Conservation (phyloP, 371 early-diverging fungal species). For the Apophysomyces elegans region DNA sequence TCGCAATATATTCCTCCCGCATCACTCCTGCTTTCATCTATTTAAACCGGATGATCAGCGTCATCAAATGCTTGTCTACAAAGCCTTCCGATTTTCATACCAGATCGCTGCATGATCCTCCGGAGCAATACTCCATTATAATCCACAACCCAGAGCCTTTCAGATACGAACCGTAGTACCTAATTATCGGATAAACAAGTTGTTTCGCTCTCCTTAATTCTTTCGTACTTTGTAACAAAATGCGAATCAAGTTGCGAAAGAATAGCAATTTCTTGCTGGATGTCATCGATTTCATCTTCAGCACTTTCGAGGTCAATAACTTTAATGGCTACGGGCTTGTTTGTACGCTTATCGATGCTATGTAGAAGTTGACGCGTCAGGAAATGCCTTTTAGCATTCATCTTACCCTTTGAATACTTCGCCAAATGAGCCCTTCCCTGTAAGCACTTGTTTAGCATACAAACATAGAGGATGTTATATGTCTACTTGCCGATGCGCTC, state of each 20-base stretch:
- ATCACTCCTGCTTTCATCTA: conserved; percentile 85
- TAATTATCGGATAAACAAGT: conserved; percentile 27
- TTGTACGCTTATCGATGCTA: conserved; percentile 77
- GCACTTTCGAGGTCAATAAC: conserved; percentile 92
- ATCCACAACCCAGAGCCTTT: conserved; percentile 91
- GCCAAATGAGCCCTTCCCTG: conserved; percentile 90
- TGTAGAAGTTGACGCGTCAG: conserved; percentile 12
- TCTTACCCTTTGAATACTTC: conserved; percentile 90
- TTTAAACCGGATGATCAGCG: background rate
- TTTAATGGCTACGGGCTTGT: conserved; percentile 89
- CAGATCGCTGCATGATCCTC: conserved; percentile 92
- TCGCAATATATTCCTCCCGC: conserved; percentile 89
- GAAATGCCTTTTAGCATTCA: background rate
- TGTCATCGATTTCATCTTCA: conserved; percentile 98
- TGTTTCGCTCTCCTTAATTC: background rate
- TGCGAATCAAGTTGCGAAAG: conserved; percentile 93
- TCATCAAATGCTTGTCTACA: background rate
- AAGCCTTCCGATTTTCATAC: conserved; percentile 35
- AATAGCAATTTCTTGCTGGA: conserved; percentile 96
- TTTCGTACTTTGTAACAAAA: conserved; percentile 82
- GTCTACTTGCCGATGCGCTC: conserved; percentile 66
- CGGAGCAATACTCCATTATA: conserved; percentile 92
- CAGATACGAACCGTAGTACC: conserved; percentile 82
- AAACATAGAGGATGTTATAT: background rate
- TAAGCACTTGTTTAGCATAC: conserved; percentile 1